Evolutionary conservation across 352 stramenopile species (phyloP), one percentile per base, ranked within the genome.

Genomic region (Pilasporangium apinafurcum): DNA sequence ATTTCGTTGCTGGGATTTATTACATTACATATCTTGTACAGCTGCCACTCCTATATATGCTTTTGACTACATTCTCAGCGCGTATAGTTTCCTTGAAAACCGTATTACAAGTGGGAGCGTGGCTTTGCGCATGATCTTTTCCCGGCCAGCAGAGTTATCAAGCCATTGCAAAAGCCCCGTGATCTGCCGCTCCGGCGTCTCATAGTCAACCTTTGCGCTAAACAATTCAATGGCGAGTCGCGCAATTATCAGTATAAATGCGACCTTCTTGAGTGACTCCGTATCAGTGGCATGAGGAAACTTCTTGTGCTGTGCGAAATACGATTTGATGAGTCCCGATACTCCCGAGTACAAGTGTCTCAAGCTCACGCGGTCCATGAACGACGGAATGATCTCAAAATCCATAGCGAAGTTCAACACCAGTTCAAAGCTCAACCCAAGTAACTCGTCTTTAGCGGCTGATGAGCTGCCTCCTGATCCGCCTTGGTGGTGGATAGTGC

Each of bases 321-420:
- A 91, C 16, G 57, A 59, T 31, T 89, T 89, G 29, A 91, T 49
- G 28, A 69, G 62, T 2, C 62, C 64, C 9, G 67, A 47, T 1
- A 87, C 57, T 42, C 89, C 76, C 0, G 66, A 68, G 51, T 85
- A 72, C 20, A 91, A 49, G 31, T 79, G 68, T 27, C 81, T 87
- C n/a, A 89, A 57, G 31, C 68, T 86, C 8, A 86, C 45, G 0
- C 79, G 76, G 37, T 91, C 79, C 63, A 91, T 85, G 36, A 91
- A 87, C 12, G 76, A 75, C 17, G 76, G 73, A 24, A 89, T 78
- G 42, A 91, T 66, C 35, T 89, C 79, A 39, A 91, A 91, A 26
- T 91, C 79, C 44, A 89, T 70, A 18, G 79, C 71, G 37, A 91
- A 89, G 42, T 65, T 68, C 9, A 91, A 62, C 22, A 89, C 24